Evolutionary conservation across 306 rosid species (phyloP).

Genomic region (Clitoria ternatea): DNA sequence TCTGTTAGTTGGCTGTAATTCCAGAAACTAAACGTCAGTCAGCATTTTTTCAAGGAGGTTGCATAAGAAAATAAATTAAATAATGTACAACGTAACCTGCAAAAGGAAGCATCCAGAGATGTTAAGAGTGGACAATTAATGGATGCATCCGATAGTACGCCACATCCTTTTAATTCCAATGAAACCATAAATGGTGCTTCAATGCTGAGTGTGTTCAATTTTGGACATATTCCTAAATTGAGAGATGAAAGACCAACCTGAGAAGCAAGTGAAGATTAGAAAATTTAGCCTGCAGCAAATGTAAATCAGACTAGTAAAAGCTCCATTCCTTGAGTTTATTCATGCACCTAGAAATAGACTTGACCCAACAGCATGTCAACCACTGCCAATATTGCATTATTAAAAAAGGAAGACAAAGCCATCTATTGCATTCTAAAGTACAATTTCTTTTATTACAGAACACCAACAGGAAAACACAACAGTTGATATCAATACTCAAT

Average conservation of each 20-base stretch:
- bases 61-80: neutral
- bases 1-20: conserved; percentile 68
- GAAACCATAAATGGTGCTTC: conserved; percentile 67
- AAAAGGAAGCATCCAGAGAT: conserved; percentile 84
- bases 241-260: conserved; percentile 82
- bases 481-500: neutral
- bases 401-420: neutral
- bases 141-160: conserved; percentile 68
- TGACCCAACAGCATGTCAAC: neutral
- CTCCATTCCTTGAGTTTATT: neutral
- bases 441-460: neutral
- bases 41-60: neutral
- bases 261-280: conserved; percentile 7
- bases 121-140: conserved; percentile 70
- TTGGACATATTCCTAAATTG: conserved; percentile 87
- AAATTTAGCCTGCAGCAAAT: neutral
- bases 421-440: neutral
- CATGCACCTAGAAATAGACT: neutral
- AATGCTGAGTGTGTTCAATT: conserved; percentile 57
- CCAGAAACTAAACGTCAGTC: conserved; percentile 19
- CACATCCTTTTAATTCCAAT: conserved; percentile 90
- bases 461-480: neutral
- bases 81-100: conserved; percentile 58
- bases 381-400: no score
- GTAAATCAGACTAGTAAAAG: neutral